Conservation (phyloP, 2,329 filamentous ascomycete genomes). For the Calycina marina region DNA sequence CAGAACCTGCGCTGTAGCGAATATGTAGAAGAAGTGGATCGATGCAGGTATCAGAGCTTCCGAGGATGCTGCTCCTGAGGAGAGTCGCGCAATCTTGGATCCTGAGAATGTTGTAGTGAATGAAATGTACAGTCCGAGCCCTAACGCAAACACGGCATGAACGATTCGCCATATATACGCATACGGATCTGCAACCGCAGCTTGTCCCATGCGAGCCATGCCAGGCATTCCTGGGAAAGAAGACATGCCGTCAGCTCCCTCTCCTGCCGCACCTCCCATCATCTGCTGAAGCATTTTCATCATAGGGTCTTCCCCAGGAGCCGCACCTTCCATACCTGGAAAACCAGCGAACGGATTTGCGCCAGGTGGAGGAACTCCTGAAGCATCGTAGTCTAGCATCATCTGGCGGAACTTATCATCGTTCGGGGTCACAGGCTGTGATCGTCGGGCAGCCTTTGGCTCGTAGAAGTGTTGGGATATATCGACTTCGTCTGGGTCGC, state of each 20-base stretch:
- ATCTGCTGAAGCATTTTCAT: conserved; percentile 65
- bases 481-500: conserved; percentile 62
- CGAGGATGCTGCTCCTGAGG: not conserved
- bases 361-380: conserved; percentile 20
- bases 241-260: conserved; percentile 21
- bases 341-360: conserved; percentile 22
- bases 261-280: conserved; percentile 32
- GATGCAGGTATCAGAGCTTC: conserved; percentile 24
- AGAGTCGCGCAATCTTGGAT: conserved; percentile 43
- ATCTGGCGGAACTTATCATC: conserved; percentile 50
- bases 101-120: conserved; percentile 55
- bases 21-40: conserved; percentile 61
- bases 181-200: conserved; percentile 27
- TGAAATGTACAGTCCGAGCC: conserved; percentile 56
- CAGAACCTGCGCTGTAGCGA: conserved; percentile 61
- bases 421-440: conserved; percentile 16
- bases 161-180: conserved; percentile 54
- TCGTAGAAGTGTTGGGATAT: conserved; percentile 59
- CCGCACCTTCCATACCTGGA: conserved; percentile 20
- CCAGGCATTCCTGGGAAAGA: conserved; percentile 26
- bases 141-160: conserved; percentile 57
- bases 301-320: conserved; percentile 43
- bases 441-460: conserved; percentile 27
- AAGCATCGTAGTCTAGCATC: conserved; percentile 41
- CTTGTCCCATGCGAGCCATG: conserved; percentile 24